Evolutionary conservation across 345 rosid genomes (phyloP).

Genomic region (Citrus trifoliata): DNA sequence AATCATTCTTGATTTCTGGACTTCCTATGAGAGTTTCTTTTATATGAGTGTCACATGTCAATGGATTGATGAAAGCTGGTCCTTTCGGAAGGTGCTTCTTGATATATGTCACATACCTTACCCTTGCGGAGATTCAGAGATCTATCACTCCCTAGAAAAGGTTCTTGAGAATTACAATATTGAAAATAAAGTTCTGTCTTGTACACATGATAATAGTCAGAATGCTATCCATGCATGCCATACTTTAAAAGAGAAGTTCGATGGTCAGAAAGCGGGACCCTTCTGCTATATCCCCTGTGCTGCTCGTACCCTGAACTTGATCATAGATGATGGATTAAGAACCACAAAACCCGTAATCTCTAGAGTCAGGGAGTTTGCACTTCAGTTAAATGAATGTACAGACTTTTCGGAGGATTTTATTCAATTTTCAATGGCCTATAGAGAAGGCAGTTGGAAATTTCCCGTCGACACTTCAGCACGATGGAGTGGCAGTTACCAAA

Average conservation of each 20-base stretch:
- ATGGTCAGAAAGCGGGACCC: constrained; percentile 65
- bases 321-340: constrained; percentile 77
- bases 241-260: constrained; percentile 68
- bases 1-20: constrained; percentile 75
- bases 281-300: constrained; percentile 93
- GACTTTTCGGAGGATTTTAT: constrained; percentile 66
- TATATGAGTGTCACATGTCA: constrained; percentile 86
- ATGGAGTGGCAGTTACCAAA: constrained; percentile 92
- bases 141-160: constrained; percentile 53
- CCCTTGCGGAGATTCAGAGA: constrained; percentile 70
- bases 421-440: constrained; percentile 59
- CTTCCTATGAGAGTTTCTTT: constrained; percentile 60
- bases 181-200: constrained; percentile 70
- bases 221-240: constrained; percentile 78
- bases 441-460: constrained; percentile 89
- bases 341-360: constrained; percentile 69
- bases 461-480: constrained; percentile 77
- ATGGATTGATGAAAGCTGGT: constrained; percentile 89
- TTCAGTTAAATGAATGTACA: constrained; percentile 59
- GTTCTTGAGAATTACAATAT: constrained; percentile 63
- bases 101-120: constrained; percentile 76
- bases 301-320: constrained; percentile 69
- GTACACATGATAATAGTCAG: constrained; percentile 91
- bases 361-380: constrained; percentile 73
- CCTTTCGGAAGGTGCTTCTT: constrained; percentile 61